A percentile compares a stretch with the other conserved stretches of the same genome.
phyloP scores from a whole-genome alignment of 441 rosid species.

The Pelargonium citronellum region DNA sequence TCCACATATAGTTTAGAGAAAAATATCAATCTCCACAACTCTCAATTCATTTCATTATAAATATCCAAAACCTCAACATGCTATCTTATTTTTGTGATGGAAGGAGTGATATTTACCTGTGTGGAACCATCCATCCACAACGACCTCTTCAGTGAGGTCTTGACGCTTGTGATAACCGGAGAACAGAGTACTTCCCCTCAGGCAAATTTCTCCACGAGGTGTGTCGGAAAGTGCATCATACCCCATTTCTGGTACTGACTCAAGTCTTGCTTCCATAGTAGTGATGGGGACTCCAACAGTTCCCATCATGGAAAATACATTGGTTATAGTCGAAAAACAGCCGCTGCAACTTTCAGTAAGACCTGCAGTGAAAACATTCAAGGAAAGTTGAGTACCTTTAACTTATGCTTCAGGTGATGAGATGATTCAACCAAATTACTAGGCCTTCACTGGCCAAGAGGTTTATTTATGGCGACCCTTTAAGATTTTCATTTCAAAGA shows the following conservation, averaged over 20 bases:
- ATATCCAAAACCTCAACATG: too few species aligned
- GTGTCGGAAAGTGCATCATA: constrained; percentile 68
- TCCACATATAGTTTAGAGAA: too few species aligned
- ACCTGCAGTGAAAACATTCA: constrained; percentile 40
- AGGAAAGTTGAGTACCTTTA: too few species aligned
- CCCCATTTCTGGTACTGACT: constrained; percentile 87
- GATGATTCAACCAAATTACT: too few species aligned
- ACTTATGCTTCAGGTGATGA: too few species aligned
- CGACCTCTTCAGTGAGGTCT: constrained; percentile 77
- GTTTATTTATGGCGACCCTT: too few species aligned
- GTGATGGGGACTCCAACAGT: constrained; percentile 89
- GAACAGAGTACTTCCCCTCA: constrained; percentile 66
- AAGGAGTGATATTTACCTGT: too few species aligned
- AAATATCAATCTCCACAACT: too few species aligned
- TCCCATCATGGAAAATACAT: constrained; percentile 74
- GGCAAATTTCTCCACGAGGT: constrained; percentile 82
- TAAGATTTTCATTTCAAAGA: too few species aligned
- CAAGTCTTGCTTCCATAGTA: constrained; percentile 85
- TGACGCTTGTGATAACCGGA: constrained; percentile 84
- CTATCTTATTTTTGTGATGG: too few species aligned
- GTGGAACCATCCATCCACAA: constrained; percentile 88
- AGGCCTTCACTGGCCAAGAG: too few species aligned
- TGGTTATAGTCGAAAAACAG: constrained; percentile 63
- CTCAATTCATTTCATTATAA: too few species aligned
- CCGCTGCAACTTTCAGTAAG: constrained; percentile 90